Evolutionary conservation across 441 rosid species (phyloP).

Genomic region (Erodium texanum): DNA sequence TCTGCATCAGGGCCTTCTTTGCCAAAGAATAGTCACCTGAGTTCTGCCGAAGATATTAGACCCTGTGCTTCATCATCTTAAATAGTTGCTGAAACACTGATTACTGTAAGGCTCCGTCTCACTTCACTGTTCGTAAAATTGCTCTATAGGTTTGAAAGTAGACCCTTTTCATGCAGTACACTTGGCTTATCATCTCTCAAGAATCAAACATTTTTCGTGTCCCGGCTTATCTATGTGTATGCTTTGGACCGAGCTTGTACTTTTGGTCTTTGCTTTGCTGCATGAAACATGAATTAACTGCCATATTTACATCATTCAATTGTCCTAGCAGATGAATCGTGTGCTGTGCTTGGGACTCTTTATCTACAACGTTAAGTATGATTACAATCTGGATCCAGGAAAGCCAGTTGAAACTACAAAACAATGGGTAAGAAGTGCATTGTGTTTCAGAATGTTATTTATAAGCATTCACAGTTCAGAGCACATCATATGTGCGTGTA

Average conservation of each 20-base stretch:
- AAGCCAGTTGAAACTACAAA: neutral
- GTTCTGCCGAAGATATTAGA: slow-evolving; percentile 5
- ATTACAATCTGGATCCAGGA: neutral
- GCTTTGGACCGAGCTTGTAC: neutral
- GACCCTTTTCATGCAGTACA: no score
- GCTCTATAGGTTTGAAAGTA: no score
- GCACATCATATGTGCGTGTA: neutral
- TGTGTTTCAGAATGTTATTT: neutral
- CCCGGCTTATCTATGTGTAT: no score
- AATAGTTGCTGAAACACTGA: neutral
- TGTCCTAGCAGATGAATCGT: neutral
- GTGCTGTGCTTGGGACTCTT: neutral
- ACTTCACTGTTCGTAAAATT: no score
- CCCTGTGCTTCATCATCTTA: neutral
- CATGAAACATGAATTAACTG: no score
- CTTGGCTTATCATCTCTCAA: no score
- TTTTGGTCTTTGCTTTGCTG: no score
- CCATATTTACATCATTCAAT: neutral
- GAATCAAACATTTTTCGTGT: no score
- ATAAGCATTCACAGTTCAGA: no score
- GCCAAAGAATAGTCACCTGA: slow-evolving; percentile 12
- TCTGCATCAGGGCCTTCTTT: slow-evolving; percentile 22
- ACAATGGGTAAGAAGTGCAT: neutral
- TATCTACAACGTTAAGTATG: neutral
- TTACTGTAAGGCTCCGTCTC: neutral